These are phyloP conservation scores for Pestalotiopsis sp. DNA, from an alignment of 2,329 filamentous ascomycete genomes.

Conservation along the genomic window DNA sequence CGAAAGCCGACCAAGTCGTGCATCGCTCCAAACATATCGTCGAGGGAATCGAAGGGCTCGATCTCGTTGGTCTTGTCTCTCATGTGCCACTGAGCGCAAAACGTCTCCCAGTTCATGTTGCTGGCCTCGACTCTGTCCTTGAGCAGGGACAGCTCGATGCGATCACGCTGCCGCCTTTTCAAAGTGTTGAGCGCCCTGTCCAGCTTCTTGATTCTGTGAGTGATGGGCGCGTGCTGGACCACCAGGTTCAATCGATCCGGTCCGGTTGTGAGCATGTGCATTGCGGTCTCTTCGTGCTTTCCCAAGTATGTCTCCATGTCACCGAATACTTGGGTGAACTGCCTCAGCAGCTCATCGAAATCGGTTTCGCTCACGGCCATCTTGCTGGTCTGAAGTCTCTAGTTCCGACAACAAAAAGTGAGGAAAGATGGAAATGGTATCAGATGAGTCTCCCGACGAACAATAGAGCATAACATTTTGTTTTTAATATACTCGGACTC, in stretches of 20 bases:
- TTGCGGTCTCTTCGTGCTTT: neutral
- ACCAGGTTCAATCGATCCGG: neutral
- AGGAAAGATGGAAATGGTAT: no score
- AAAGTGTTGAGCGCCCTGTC: neutral
- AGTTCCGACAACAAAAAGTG: no score
- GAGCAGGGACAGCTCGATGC: neutral
- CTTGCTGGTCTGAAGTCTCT: neutral
- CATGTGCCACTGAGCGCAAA: neutral
- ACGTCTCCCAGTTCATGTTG: neutral
- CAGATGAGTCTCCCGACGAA: no score
- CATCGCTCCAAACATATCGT: neutral
- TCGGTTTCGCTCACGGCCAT: neutral
- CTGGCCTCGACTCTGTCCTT: neutral
- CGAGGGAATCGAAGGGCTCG: neutral
- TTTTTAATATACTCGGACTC: no score
- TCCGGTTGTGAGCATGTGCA: neutral
- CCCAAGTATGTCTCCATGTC: neutral
- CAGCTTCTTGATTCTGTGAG: neutral
- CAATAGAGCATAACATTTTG: no score
- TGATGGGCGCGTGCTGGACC: neutral
- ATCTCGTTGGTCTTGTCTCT: neutral
- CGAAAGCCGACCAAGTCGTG: neutral
- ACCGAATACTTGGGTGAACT: neutral
- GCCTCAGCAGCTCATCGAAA: neutral
- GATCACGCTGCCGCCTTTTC: neutral